Evolutionary conservation across 1,139 yeast species (phyloP), one percentile per base, ranked within the genome.

Genomic region (Saccharomyces pastorianus): DNA sequence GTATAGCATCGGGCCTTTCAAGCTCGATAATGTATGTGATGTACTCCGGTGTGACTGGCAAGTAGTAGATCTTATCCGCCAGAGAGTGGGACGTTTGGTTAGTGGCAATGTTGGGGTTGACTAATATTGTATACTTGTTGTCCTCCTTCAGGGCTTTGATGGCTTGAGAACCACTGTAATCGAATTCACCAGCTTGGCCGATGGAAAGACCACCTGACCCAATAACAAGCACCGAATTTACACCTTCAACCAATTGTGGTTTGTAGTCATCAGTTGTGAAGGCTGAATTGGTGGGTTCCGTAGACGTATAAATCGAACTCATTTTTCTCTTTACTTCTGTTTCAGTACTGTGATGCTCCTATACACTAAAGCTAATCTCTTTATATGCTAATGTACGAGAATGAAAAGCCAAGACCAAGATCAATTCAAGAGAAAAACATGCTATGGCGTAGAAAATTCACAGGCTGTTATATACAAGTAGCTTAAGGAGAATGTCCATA

Each of bases 161-260:
- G 51, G 98, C 98, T 74, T 91, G 98, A 23, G 97, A 90, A 56
- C 98, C 98, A 46, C 96, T 88, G 74, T 93, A 93, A 72, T 93
- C 99, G 65, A 93, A 93, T 73, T 93, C 99, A 65, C 99, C 99
- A 49, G 99, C 99, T 74, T 93, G 99, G 55, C 99, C 99, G 69
- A 93, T 93, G 53, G 96, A 88, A 58, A 93, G 79, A 49, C 99
- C 99, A 68, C 99, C 99, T 4, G 98, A 91, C 25, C 99, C 99
- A 68, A 93, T 87, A 56, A 93, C 90, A 59, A 93, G 80, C 23
- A 93, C 98, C 65, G 89, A 88, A 57, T 84, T 78, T 51, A 90
- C 96, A 53, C 62, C 65, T 61, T 91, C 96, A 49, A 90, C 96
- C 56, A 88, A 75, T 61, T 82, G 76, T 9, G 71, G 71, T 20